phyloP scores from a whole-genome alignment of 805 yeast genomes.

The Saccharomycopsis malanga region DNA sequence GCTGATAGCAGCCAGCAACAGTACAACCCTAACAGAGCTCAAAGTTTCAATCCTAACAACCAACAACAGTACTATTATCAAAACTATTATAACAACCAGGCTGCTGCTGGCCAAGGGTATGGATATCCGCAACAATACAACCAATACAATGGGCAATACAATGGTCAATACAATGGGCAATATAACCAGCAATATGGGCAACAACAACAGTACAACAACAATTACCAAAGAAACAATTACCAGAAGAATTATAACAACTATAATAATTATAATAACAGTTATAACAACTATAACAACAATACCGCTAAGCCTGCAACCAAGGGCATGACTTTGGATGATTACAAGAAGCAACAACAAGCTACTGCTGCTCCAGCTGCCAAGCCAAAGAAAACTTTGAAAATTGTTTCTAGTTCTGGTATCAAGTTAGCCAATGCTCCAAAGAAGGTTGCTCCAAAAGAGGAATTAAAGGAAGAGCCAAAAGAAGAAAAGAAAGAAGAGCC shows the following conservation, averaged over 20 bases:
- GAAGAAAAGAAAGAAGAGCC: slow-evolving; percentile 24
- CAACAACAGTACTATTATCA: slow-evolving; percentile 7
- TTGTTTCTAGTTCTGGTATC: slow-evolving; percentile 58
- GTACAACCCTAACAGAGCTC: slow-evolving; percentile 12
- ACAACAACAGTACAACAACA: slow-evolving; percentile 17
- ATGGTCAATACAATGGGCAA: slow-evolving; percentile 5
- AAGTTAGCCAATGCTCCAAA: slow-evolving; percentile 49
- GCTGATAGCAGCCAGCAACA: slow-evolving; percentile 3
- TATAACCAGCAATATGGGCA: slow-evolving; percentile 9
- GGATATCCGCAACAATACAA: not conserved
- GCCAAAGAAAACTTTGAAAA: slow-evolving; percentile 56
- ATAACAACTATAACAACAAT: slow-evolving; percentile 22
- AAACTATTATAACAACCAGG: slow-evolving; percentile 2
- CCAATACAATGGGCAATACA: slow-evolving; percentile 1
- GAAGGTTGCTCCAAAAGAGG: slow-evolving; percentile 28
- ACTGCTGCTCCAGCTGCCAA: slow-evolving; percentile 41
- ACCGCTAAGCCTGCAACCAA: slow-evolving; percentile 24
- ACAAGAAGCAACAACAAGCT: slow-evolving; percentile 56
- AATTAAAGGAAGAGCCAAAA: slow-evolving; percentile 22
- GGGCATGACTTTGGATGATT: slow-evolving; percentile 77
- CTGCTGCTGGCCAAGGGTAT: slow-evolving; percentile 1
- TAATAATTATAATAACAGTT: slow-evolving; percentile 23
- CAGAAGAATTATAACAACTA: slow-evolving; percentile 18
- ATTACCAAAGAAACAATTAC: slow-evolving; percentile 12
- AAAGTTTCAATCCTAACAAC: slow-evolving; percentile 13